Conservation (phyloP, 139 green algal species). For the Penium margaritaceum region DNA sequence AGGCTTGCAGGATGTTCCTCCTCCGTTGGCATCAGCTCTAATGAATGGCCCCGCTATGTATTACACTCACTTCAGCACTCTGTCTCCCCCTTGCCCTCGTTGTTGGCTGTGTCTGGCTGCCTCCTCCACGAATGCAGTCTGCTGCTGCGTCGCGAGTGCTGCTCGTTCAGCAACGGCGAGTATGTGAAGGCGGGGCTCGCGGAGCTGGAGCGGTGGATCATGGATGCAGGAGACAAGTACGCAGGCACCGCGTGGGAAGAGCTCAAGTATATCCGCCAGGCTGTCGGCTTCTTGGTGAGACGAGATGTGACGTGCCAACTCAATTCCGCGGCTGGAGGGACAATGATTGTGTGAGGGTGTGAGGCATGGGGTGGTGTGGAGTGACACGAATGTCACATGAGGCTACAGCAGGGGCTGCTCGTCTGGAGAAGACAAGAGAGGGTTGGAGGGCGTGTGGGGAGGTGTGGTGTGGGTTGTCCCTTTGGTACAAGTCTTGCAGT, state of each 20-base stretch:
- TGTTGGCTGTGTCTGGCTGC: not conserved
- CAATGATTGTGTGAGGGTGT: no score
- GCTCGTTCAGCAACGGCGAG: constrained; percentile 96
- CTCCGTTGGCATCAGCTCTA: not conserved
- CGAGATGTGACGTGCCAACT: no score
- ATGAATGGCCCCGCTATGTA: not conserved
- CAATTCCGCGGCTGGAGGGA: no score
- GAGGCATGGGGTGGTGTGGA: no score
- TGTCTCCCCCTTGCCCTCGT: not conserved
- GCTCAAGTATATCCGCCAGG: constrained; percentile 85
- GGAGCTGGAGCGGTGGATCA: constrained; percentile 88
- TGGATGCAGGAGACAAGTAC: constrained; percentile 57
- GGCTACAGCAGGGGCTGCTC: no score
- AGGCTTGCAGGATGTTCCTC: not conserved
- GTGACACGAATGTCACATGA: no score
- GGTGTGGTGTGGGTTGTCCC: no score
- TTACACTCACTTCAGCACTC: no score
- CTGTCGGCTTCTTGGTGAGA: constrained; percentile 78
- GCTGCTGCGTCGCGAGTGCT: constrained; percentile 95
- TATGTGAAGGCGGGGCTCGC: constrained; percentile 90
- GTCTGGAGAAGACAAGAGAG: no score
- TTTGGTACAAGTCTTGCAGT: no score
- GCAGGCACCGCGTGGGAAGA: constrained; percentile 82
- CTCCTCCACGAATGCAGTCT: constrained; percentile 45
- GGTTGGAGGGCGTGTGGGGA: no score